Percentiles rank a stretch among this genome's conserved stretches.
These are phyloP conservation scores for Pleurotus ostreatus DNA, from an alignment of 768 basidiomycete genomes.

Conservation along the genomic window DNA sequence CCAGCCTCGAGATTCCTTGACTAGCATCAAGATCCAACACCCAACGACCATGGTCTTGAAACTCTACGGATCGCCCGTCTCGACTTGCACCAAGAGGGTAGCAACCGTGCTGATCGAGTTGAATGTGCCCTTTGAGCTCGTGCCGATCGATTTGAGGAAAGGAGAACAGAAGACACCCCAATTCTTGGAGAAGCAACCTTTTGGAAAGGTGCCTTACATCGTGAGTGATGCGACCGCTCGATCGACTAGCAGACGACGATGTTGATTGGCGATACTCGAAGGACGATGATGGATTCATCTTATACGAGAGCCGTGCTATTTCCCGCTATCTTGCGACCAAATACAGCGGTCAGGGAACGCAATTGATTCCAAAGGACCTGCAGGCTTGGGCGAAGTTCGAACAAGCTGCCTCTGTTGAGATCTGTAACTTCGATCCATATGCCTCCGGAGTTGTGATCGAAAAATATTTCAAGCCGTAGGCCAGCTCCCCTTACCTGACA, in stretches of 20 bases:
- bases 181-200: slow-evolving; percentile 52
- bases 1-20: too few relatives aligned
- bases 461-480: slow-evolving; percentile 48
- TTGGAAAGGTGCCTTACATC: slow-evolving; percentile 59
- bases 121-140: slow-evolving; percentile 49
- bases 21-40: too few relatives aligned
- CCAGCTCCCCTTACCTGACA: background rate
- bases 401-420: slow-evolving; percentile 50
- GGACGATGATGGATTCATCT: slow-evolving; percentile 59
- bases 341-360: slow-evolving; percentile 45
- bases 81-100: slow-evolving; percentile 51
- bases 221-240: slow-evolving; percentile 21
- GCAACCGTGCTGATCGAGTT: slow-evolving; percentile 51
- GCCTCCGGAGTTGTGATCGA: slow-evolving; percentile 41
- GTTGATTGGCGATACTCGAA: slow-evolving; percentile 11
- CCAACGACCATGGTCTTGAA: slow-evolving; percentile 35
- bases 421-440: slow-evolving; percentile 46
- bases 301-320: slow-evolving; percentile 68
- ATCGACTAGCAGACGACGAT: too few relatives aligned
- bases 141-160: slow-evolving; percentile 37
- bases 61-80: slow-evolving; percentile 30
- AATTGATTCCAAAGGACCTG: slow-evolving; percentile 41
- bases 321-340: slow-evolving; percentile 55
- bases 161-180: slow-evolving; percentile 43
- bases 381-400: slow-evolving; percentile 42